A percentile compares a stretch with the other conserved stretches of the same genome.
Evolutionary conservation across 257 asterid genomes (phyloP).

Genomic region (Lantana camara): DNA sequence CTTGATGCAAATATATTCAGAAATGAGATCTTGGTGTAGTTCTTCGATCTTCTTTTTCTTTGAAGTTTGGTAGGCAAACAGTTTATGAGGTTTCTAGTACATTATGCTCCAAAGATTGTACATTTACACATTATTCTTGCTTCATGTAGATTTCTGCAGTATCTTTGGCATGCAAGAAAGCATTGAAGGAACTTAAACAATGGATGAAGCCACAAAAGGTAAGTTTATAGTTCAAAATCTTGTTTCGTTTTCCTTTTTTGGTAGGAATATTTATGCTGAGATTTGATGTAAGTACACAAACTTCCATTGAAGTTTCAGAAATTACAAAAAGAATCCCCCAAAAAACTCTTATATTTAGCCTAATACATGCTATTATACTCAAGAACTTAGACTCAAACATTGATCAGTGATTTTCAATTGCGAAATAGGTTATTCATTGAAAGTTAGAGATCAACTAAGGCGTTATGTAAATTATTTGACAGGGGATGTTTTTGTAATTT

Average conservation of each 20-base stretch:
- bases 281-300: too few species aligned
- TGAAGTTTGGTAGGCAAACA: neutral
- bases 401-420: too few species aligned
- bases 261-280: too few species aligned
- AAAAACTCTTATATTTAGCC: too few species aligned
- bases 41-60: neutral
- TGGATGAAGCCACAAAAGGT: conserved; percentile 92
- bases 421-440: too few species aligned
- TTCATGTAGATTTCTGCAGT: conserved; percentile 49
- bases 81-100: neutral
- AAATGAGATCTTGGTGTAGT: neutral
- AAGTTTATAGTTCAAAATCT: neutral
- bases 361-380: too few species aligned
- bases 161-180: conserved; percentile 54
- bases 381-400: too few species aligned
- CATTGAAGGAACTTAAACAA: conserved; percentile 52
- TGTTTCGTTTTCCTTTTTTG: neutral
- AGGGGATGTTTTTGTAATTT: too few species aligned
- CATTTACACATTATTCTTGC: neutral
- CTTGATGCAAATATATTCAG: neutral
- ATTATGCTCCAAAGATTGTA: neutral
- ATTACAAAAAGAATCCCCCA: too few species aligned
- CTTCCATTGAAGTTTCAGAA: too few species aligned
- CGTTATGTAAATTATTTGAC: too few species aligned
- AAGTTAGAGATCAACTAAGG: too few species aligned